A percentile compares a stretch with the other conserved stretches of the same genome.
These are phyloP conservation scores for Penicillium argentinense DNA, from an alignment of 495 filamentous ascomycete species.

Conservation along the genomic window DNA sequence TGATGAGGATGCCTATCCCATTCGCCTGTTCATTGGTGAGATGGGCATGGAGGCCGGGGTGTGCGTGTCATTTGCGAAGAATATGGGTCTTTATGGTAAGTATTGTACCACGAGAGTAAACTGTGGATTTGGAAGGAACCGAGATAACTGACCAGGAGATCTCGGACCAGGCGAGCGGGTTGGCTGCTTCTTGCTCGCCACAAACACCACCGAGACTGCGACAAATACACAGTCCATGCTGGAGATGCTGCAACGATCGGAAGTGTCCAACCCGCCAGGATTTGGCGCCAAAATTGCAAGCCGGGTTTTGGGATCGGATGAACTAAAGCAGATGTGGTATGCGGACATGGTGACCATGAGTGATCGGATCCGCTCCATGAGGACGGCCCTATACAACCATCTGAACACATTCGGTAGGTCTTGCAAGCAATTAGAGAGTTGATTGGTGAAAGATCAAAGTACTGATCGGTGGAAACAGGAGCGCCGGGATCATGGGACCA, in stretches of 20 bases:
- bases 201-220: constrained; percentile 13
- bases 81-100: constrained; percentile 48
- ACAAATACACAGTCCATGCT: constrained; percentile 28
- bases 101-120: too few relatives aligned
- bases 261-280: constrained; percentile 41
- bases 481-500: constrained; percentile 39
- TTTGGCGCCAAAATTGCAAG: constrained; percentile 42
- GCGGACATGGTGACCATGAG: constrained; percentile 43
- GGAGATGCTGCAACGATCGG: constrained; percentile 36
- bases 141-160: background rate
- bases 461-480: constrained; percentile 2
- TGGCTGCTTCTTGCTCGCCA: constrained; percentile 21
- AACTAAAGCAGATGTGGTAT: constrained; percentile 33
- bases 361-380: constrained; percentile 35
- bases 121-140: too few relatives aligned
- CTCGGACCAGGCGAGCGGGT: constrained; percentile 27
- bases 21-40: constrained; percentile 37
- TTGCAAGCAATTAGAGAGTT: too few relatives aligned
- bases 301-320: constrained; percentile 26
- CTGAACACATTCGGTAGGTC: constrained; percentile 20
- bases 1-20: constrained; percentile 43
- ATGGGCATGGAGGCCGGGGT: constrained; percentile 29
- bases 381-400: constrained; percentile 25
- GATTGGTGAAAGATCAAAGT: too few relatives aligned
- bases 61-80: constrained; percentile 46